A percentile compares a stretch with the other conserved stretches of the same genome.
Evolutionary conservation across 176 grass and related monocot species (phyloP).

Genomic region (Triticum urartu): DNA sequence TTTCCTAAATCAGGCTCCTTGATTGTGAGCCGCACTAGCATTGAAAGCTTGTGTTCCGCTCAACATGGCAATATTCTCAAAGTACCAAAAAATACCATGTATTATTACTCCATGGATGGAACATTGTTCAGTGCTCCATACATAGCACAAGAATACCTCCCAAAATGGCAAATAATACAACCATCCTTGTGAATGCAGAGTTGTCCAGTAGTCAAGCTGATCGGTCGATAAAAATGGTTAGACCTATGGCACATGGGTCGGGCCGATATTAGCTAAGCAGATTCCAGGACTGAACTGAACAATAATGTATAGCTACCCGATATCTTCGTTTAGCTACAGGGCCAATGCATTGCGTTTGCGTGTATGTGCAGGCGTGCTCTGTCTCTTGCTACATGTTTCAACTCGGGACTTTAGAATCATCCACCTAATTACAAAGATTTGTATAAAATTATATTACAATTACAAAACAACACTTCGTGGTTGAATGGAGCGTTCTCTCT

Average conservation of each 20-base stretch:
- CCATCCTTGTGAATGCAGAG: background rate
- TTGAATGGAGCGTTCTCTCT: background rate
- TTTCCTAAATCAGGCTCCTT: background rate
- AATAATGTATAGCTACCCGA: background rate
- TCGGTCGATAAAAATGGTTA: background rate
- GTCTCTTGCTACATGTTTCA: slow-evolving; percentile 37
- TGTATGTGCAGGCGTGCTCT: background rate
- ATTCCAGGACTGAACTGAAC: background rate
- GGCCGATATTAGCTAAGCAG: background rate
- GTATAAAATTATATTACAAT: slow-evolving; percentile 27
- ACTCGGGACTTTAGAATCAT: slow-evolving; percentile 19
- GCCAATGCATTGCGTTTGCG: background rate
- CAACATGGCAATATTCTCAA: background rate
- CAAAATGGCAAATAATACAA: background rate
- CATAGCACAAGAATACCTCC: background rate
- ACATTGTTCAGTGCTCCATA: background rate
- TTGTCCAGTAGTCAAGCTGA: background rate
- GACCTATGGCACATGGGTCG: background rate
- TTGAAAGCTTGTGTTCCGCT: background rate
- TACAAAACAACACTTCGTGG: background rate
- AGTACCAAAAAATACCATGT: background rate
- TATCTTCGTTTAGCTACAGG: slow-evolving; percentile 9
- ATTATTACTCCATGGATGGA: background rate
- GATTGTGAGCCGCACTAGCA: background rate
- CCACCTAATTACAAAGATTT: slow-evolving; percentile 50